A percentile compares a stretch with the other conserved stretches of the same genome.
Evolutionary conservation across 2,329 filamentous ascomycete species (phyloP).

Genomic region (Amphichorda felina): DNA sequence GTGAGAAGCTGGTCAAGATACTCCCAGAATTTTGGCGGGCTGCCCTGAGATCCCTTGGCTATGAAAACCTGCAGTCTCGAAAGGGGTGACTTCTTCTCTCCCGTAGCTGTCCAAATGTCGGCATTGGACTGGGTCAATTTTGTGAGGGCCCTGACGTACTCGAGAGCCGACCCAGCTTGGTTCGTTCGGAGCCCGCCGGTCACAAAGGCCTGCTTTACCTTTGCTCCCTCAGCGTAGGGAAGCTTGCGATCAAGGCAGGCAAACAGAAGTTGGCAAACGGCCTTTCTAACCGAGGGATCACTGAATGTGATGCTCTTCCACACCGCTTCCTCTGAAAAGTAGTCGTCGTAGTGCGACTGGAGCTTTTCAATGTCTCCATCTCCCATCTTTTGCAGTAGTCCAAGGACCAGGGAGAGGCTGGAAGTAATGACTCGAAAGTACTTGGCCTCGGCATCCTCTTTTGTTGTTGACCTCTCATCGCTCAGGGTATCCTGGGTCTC

Average conservation of each 20-base stretch:
- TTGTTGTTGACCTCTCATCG: constrained; percentile 73
- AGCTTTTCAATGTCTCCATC: constrained; percentile 46
- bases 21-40: constrained; percentile 60
- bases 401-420: constrained; percentile 41
- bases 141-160: constrained; percentile 56
- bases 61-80: constrained; percentile 59
- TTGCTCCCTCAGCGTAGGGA: constrained; percentile 34
- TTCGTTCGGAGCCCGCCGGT: constrained; percentile 60
- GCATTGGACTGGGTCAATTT: constrained; percentile 53
- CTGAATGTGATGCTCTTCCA: constrained; percentile 56
- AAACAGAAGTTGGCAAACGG: constrained; percentile 37
- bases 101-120: constrained; percentile 58
- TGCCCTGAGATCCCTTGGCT: constrained; percentile 75
- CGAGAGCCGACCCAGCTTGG: constrained; percentile 63
- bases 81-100: constrained; percentile 39
- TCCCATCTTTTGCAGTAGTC: constrained; percentile 36
- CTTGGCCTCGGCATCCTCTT: constrained; percentile 78
- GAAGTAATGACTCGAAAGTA: constrained; percentile 61
- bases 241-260: constrained; percentile 34
- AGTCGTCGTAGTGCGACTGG: constrained; percentile 47
- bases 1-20: constrained; percentile 52
- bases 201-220: constrained; percentile 50
- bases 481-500: constrained; percentile 77
- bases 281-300: constrained; percentile 39
- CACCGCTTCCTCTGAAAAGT: constrained; percentile 54